Percentiles rank a stretch among this genome's conserved stretches.
phyloP scores from a whole-genome alignment of 2,329 filamentous ascomycete genomes.

The Cladophialophora bantiana region DNA sequence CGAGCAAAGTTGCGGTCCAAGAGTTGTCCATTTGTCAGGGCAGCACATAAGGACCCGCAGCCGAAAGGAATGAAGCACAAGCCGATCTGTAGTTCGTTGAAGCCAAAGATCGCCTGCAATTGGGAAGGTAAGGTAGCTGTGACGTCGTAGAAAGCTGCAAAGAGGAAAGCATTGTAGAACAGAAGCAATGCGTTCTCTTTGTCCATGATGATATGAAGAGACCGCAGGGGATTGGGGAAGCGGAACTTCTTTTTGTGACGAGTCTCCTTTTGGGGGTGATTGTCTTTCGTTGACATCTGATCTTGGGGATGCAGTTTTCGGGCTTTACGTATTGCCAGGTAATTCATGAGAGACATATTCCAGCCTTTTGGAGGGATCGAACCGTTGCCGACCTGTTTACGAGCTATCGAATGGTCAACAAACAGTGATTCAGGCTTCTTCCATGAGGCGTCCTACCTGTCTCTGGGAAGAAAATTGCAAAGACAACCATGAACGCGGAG shows the following conservation, averaged over 20 bases:
- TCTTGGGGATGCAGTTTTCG: conserved; percentile 25
- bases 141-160: conserved; percentile 58
- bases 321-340: conserved; percentile 39
- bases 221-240: conserved; percentile 54
- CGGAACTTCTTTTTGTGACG: conserved; percentile 23
- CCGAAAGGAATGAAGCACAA: conserved; percentile 47
- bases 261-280: conserved; percentile 6
- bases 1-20: conserved; percentile 78
- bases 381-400: conserved; percentile 49
- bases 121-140: conserved; percentile 56
- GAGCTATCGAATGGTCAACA: conserved; percentile 32
- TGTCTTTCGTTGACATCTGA: conserved; percentile 1
- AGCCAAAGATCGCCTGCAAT: conserved; percentile 55
- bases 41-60: conserved; percentile 41
- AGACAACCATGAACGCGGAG: conserved; percentile 43
- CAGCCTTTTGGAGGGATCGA: conserved; percentile 48
- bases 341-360: conserved; percentile 46
- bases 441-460: conserved; percentile 38
- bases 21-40: conserved; percentile 53
- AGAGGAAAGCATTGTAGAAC: conserved; percentile 51
- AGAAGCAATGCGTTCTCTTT: conserved; percentile 49
- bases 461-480: conserved; percentile 48
- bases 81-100: conserved; percentile 57
- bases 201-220: conserved; percentile 47
- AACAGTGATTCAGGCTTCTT: not conserved